Evolutionary conservation across 208 protist genomes (phyloP), one percentile per base, ranked within the genome.

Genomic region (Wallacemonas sp.): DNA sequence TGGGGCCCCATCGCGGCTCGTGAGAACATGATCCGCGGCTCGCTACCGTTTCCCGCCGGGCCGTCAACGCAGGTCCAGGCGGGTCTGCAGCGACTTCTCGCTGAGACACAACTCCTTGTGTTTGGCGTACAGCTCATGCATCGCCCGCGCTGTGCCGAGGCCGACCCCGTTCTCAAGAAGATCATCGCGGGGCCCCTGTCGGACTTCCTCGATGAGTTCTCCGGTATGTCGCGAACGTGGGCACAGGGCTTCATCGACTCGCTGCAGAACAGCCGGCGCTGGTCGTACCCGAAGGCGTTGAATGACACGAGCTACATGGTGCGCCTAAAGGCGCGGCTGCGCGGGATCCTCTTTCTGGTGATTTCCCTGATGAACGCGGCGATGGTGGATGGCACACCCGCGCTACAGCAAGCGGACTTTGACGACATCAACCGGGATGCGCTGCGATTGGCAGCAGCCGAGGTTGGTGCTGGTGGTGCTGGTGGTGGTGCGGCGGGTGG

Each of bases 271-370:
- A 24, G 38, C 16, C 57, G 57, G 16, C 65, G 57, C 44, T 83
- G 72, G 72, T 68, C 54, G 38, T 79, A 78, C 48, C 66, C 72
- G 1, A 33, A 67, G 14, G 36, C 48, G 1, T 65, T 83, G 1
- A 56, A 70, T 14, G 39, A 64, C 43, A 67, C 61, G 21, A 72
- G 72, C 67, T 67, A 74, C 48, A 63, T 83, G 24, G 49, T 62
- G 9, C 72, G 70, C 2, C 34, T 79, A 43, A 63, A 64, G n/a
- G 65, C 68, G 12, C 66, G 39, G 21, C 62, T 78, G 43, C 46
- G 57, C 46, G 62, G 56, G 6, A 72, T 76, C 30, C 52, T 76
- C 47, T 74, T 57, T 52, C 66, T 76, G 65, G 16, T 67, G 27
- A 72, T 79, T 63, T 68, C 72, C 4, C 27, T 74, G 0, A 43